phyloP scores from a whole-genome alignment of 73 alveolate genomes.

The Uronychia binucleata region DNA sequence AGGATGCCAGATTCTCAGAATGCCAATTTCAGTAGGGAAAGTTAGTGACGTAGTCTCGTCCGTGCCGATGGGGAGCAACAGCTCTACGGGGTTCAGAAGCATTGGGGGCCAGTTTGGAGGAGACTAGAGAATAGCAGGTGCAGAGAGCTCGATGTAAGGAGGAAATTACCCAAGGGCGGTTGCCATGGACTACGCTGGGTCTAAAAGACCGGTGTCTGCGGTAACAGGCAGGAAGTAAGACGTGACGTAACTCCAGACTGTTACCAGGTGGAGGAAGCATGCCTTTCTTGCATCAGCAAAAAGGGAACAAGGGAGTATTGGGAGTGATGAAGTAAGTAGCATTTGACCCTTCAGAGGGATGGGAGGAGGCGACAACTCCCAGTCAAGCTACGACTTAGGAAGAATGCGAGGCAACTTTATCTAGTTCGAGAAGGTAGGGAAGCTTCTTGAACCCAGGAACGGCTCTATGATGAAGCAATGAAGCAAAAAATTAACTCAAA shows the following conservation, averaged over 20 bases:
- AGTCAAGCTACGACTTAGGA: constrained; percentile 12
- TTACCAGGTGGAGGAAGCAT: constrained; percentile 2
- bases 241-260: not conserved
- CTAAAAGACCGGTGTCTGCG: not conserved
- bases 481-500: constrained; percentile 45
- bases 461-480: constrained; percentile 49
- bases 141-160: too few relatives aligned
- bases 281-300: not conserved
- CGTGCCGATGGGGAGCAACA: too few relatives aligned
- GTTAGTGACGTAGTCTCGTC: too few relatives aligned
- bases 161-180: too few relatives aligned
- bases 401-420: constrained; percentile 10
- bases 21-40: too few relatives aligned
- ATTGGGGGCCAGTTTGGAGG: too few relatives aligned
- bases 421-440: constrained; percentile 18
- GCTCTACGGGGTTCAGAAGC: too few relatives aligned
- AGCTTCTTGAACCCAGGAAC: constrained; percentile 14
- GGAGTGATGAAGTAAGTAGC: not conserved
- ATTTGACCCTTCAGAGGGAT: not conserved
- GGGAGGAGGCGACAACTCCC: constrained; percentile 1
- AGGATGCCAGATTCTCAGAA: too few relatives aligned
- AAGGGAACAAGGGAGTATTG: constrained; percentile 23
- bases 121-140: too few relatives aligned
- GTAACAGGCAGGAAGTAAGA: not conserved
- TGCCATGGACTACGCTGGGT: too few relatives aligned